Evolutionary conservation across 805 yeast species (phyloP), one percentile per base, ranked within the genome.

Genomic region (Zygotorulaspora chibaensis): DNA sequence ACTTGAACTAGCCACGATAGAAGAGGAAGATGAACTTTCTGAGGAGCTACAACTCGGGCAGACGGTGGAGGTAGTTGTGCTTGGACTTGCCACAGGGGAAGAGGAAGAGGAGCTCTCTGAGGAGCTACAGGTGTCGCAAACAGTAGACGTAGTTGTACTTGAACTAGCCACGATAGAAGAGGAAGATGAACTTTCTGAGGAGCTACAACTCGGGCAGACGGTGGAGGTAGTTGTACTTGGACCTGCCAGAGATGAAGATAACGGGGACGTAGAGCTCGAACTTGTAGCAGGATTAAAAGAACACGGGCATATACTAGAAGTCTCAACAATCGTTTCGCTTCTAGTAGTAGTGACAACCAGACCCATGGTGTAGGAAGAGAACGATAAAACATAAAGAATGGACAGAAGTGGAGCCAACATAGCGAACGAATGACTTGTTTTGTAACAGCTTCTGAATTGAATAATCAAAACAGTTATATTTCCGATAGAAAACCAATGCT

Each of bases 221-320:
- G 27, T 23, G 10, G 42, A 42, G 9, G 45, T 46, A 17, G 12
- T 26, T 31, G 44, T 18, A 10, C 20, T 30, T 15, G 42, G 37
- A n/a, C 10, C 15, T 16, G 15, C 8, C n/a, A 29, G n/a, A 12
- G 33, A 29, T 5, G 33, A 29, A 8, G 15, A 12, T 29, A 29
- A 13, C n/a, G 33, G 5, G n/a, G 8, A n/a, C 2, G 25, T 35
- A 9, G 38, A 17, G 38, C 25, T 35, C 10, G 40, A 25, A 23
- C 40, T 37, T 11, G 13, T 15, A 11, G 10, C 40, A 9, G 30
- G 8, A 8, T 20, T n/a, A 18, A 8, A 10, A 20, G 40, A 23
- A 25, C 48, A 45, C n/a, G 48, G 48, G 33, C 48, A 45, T 37
- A 39, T 39, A 38, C 30, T 40, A 9, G 48, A 45, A 7, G 48